Percentiles rank a stretch among this genome's conserved stretches.
These are phyloP conservation scores for Colletotrichum tropicicola DNA, from an alignment of 2,329 filamentous ascomycete species.

Conservation along the genomic window DNA sequence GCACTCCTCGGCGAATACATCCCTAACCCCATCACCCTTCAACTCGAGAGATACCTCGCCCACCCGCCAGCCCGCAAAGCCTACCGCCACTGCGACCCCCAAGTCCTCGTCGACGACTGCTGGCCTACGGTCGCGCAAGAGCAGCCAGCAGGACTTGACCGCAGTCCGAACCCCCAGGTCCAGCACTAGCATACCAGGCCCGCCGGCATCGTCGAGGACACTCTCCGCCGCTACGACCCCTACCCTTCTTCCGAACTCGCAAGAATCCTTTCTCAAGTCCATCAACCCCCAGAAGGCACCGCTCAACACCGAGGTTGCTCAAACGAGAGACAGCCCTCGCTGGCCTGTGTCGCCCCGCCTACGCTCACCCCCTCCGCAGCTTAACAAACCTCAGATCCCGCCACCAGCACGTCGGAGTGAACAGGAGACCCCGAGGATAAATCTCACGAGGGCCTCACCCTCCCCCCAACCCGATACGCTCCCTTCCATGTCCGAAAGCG, in stretches of 20 bases:
- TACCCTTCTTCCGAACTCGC: slow-evolving; percentile 66
- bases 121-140: slow-evolving; percentile 68
- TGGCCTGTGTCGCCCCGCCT: slow-evolving; percentile 83
- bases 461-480: slow-evolving; percentile 51
- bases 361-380: slow-evolving; percentile 76
- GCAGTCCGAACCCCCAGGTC: slow-evolving; percentile 62
- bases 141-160: slow-evolving; percentile 71
- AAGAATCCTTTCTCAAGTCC: slow-evolving; percentile 70
- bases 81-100: slow-evolving; percentile 42
- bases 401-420: slow-evolving; percentile 55
- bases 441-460: slow-evolving; percentile 59
- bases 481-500: slow-evolving; percentile 56
- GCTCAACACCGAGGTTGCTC: slow-evolving; percentile 50
- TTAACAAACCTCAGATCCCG: slow-evolving; percentile 55
- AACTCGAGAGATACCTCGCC: slow-evolving; percentile 59
- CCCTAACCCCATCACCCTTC: slow-evolving; percentile 45
- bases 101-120: slow-evolving; percentile 42
- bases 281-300: slow-evolving; percentile 71
- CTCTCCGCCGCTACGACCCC: slow-evolving; percentile 76
- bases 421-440: slow-evolving; percentile 60
- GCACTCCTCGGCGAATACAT: slow-evolving; percentile 47
- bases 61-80: slow-evolving; percentile 47
- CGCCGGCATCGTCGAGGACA: slow-evolving; percentile 71
- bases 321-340: slow-evolving; percentile 65
- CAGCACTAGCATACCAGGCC: slow-evolving; percentile 64